phyloP scores from a whole-genome alignment of 176 grass and related monocot genomes.

The Ananas comosus region DNA sequence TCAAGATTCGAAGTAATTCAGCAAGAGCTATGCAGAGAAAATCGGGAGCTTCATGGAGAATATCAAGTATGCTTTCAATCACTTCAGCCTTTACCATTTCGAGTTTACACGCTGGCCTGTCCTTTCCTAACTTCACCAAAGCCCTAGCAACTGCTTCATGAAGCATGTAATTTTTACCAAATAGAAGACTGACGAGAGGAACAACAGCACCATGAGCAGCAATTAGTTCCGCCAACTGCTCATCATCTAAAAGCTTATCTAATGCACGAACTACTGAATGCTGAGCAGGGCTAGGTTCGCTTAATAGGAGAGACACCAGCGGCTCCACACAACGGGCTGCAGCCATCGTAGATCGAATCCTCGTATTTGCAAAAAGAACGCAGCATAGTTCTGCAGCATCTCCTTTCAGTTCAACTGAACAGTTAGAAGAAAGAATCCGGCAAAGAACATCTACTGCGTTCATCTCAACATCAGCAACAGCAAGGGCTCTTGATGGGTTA shows the following conservation, averaged over 20 bases:
- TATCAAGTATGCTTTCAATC: constrained; percentile 91
- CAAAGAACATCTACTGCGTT: constrained; percentile 95
- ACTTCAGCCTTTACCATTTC: constrained; percentile 98
- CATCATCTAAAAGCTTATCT: constrained; percentile 95
- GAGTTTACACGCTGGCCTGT: constrained; percentile 89
- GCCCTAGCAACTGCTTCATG: constrained; percentile 86
- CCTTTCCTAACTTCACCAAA: constrained; percentile 91
- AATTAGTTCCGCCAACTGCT: constrained; percentile 83
- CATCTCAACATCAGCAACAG: constrained; percentile 90
- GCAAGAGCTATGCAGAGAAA: constrained; percentile 80
- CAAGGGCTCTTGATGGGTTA: constrained; percentile 86
- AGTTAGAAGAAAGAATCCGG: constrained; percentile 78
- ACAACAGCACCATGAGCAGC: constrained; percentile 79
- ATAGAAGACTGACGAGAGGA: constrained; percentile 87
- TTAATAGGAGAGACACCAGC: constrained; percentile 71
- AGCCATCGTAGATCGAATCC: constrained; percentile 89
- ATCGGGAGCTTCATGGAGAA: constrained; percentile 94
- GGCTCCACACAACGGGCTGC: constrained; percentile 93
- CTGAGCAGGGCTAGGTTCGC: constrained; percentile 70
- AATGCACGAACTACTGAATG: constrained; percentile 93
- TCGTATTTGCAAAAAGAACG: constrained; percentile 90
- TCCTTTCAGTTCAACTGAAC: constrained; percentile 92
- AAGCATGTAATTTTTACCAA: constrained; percentile 82
- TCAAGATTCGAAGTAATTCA: constrained; percentile 95
- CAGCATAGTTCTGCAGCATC: constrained; percentile 91